Conservation (phyloP, 2,329 filamentous ascomycete genomes). For the Coniochaeta sp. region DNA sequence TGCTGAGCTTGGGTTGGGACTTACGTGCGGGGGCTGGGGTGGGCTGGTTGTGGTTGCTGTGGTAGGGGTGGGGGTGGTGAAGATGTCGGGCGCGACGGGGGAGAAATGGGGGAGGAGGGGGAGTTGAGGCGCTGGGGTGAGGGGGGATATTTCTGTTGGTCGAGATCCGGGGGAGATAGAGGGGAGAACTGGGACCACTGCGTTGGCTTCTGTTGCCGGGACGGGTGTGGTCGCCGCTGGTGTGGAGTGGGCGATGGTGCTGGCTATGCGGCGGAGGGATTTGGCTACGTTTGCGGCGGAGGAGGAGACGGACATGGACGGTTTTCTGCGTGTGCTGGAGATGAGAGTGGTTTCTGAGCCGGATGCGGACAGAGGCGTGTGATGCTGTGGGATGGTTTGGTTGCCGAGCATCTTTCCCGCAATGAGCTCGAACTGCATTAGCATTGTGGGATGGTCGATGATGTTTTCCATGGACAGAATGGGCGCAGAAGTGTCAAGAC, state of each 20-base stretch:
- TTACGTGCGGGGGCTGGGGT: conserved; percentile 5
- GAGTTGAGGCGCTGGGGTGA: conserved; percentile 10
- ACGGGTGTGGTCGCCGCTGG: not conserved
- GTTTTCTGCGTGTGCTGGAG: conserved; percentile 8
- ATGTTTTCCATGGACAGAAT: conserved; percentile 40
- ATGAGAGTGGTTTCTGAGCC: not conserved
- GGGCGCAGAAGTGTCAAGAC: conserved; percentile 23
- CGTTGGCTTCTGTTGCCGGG: not conserved
- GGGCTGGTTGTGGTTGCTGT: no score
- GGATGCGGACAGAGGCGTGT: not conserved
- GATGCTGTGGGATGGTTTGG: not conserved
- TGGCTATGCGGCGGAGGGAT: conserved; percentile 16
- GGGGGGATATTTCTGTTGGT: conserved; percentile 6
- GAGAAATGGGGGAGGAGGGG: conserved; percentile 10
- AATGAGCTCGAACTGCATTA: conserved; percentile 38
- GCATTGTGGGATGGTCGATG: conserved; percentile 42
- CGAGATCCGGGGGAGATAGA: not conserved
- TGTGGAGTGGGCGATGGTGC: conserved; percentile 13
- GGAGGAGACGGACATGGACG: conserved; percentile 11
- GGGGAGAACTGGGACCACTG: not conserved
- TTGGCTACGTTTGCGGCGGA: conserved; percentile 10
- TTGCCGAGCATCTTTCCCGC: conserved; percentile 15
- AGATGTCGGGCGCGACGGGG: conserved; percentile 12
- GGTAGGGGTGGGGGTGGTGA: conserved; percentile 4
- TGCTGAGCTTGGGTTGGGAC: conserved; percentile 11